Conservation (phyloP, 345 rosid species). For the Stellera chamaejasme region DNA sequence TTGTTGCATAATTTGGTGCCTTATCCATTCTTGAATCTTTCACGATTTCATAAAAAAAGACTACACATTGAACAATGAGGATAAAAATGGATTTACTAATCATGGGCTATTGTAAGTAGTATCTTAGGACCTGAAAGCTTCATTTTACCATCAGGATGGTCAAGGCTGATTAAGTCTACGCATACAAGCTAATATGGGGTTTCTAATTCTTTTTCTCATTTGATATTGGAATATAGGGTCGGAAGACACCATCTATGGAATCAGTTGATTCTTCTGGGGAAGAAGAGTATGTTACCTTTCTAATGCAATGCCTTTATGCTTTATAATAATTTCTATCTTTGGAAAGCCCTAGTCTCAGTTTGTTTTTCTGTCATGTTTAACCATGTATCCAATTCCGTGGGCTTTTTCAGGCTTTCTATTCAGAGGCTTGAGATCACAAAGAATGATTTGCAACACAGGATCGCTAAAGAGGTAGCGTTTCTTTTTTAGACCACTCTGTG, state of each 20-base stretch:
- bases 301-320: slow-evolving; percentile 7
- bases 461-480: slow-evolving; percentile 82
- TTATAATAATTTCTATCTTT: slow-evolving; percentile 1
- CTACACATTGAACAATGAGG: too few relatives aligned
- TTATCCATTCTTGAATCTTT: too few relatives aligned
- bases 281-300: slow-evolving; percentile 77
- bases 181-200: neutral
- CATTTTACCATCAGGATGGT: too few relatives aligned
- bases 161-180: too few relatives aligned
- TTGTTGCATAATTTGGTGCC: too few relatives aligned
- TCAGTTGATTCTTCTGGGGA: slow-evolving; percentile 96
- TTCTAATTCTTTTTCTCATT: slow-evolving; percentile 8
- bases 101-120: too few relatives aligned
- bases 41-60: too few relatives aligned
- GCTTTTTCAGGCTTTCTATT: slow-evolving; percentile 72
- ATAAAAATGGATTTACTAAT: too few relatives aligned
- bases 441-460: slow-evolving; percentile 88
- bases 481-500: slow-evolving; percentile 11
- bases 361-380: neutral
- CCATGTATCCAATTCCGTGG: slow-evolving; percentile 5
- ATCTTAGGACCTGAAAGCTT: too few relatives aligned
- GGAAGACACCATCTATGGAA: slow-evolving; percentile 79
- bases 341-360: neutral
- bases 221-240: slow-evolving; percentile 40
- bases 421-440: slow-evolving; percentile 93